phyloP scores from a whole-genome alignment of 108 stramenopile genomes.

The Fragilariopsis cylindrus region DNA sequence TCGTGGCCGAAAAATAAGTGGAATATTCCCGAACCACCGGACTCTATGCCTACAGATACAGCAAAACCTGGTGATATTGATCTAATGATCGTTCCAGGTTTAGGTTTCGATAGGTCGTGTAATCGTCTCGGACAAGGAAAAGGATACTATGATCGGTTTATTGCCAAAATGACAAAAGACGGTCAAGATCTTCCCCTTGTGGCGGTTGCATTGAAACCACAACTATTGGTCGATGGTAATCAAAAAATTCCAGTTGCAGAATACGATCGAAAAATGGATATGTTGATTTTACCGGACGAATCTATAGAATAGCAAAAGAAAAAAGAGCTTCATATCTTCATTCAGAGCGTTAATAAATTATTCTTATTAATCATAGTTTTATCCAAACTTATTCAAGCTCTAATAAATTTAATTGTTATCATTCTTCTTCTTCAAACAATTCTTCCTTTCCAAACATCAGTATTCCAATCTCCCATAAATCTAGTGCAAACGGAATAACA shows the following conservation, averaged over 20 bases:
- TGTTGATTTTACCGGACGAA: conserved; percentile 54
- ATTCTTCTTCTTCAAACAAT: background rate
- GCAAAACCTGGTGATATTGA: conserved; percentile 85
- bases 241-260: conserved; percentile 52
- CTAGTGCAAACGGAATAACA: conserved; percentile 45
- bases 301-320: conserved; percentile 18
- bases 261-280: conserved; percentile 75
- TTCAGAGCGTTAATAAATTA: background rate
- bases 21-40: conserved; percentile 88
- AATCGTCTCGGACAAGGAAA: conserved; percentile 87
- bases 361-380: background rate
- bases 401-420: background rate
- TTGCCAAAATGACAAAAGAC: conserved; percentile 56
- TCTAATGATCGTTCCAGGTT: conserved; percentile 81
- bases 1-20: conserved; percentile 88
- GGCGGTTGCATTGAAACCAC: conserved; percentile 71
- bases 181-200: conserved; percentile 49
- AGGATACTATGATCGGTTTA: conserved; percentile 92
- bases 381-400: background rate
- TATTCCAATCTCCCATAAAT: conserved; percentile 45
- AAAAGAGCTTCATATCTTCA: background rate
- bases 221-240: conserved; percentile 41
- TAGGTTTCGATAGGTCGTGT: conserved; percentile 72
- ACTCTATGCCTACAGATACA: conserved; percentile 34
- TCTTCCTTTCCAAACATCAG: conserved; percentile 17